Percentiles rank a stretch among this genome's conserved stretches.
These are phyloP conservation scores for Darksidea phi DNA, from an alignment of 495 filamentous ascomycete genomes.

Conservation along the genomic window DNA sequence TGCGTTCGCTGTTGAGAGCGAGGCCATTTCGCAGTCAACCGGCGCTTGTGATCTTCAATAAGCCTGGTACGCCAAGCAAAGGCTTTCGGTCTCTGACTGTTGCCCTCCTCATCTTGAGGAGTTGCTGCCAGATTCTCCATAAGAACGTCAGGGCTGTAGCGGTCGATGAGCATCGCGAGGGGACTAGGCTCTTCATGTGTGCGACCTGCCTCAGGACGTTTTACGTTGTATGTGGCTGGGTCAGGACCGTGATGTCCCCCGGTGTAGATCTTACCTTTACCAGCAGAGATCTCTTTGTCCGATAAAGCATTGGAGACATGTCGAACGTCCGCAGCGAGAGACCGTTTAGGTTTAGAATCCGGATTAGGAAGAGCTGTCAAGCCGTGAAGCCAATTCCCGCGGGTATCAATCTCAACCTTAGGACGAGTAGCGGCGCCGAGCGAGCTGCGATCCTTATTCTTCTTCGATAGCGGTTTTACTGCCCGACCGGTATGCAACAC, in stretches of 20 bases:
- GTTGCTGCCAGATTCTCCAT: background rate
- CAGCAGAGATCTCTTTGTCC: too few species aligned
- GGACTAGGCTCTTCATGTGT: background rate
- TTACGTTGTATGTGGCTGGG: background rate
- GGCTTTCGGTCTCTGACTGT: background rate
- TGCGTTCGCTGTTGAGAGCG: background rate
- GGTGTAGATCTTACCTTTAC: too few species aligned
- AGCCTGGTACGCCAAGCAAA: background rate
- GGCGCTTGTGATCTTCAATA: background rate
- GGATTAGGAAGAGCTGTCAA: too few species aligned
- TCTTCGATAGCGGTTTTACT: background rate
- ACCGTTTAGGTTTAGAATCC: too few species aligned
- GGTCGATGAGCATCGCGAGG: background rate
- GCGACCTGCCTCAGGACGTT: background rate
- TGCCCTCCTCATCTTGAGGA: background rate
- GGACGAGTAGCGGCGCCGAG: background rate
- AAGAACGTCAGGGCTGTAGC: background rate
- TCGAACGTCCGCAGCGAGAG: too few species aligned
- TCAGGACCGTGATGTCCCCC: background rate
- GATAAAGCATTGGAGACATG: too few species aligned
- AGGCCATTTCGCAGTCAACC: background rate
- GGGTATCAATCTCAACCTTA: too few species aligned
- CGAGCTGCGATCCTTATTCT: background rate
- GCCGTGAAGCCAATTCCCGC: too few species aligned
- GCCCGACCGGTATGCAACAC: background rate